These are phyloP conservation scores for Wickerhamomyces kurtzmanii DNA, from an alignment of 805 yeast species.

Conservation along the genomic window DNA sequence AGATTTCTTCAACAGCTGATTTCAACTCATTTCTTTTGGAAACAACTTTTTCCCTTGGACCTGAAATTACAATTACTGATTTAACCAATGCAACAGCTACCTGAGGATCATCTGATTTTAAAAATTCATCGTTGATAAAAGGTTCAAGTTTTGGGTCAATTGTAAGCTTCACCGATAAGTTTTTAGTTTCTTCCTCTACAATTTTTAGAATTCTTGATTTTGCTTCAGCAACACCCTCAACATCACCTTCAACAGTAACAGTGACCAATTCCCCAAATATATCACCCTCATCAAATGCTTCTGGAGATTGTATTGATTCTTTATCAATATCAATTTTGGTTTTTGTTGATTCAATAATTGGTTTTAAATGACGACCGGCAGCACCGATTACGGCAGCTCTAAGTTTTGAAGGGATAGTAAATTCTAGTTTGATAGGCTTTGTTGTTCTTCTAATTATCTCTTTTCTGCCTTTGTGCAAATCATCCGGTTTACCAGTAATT, in stretches of 20 bases:
- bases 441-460: slow-evolving; percentile 70
- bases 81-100: slow-evolving; percentile 22
- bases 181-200: slow-evolving; percentile 66
- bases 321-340: slow-evolving; percentile 64
- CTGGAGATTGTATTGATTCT: slow-evolving; percentile 20
- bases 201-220: slow-evolving; percentile 58
- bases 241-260: slow-evolving; percentile 72
- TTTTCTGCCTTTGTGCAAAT: slow-evolving; percentile 62
- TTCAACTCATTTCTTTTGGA: slow-evolving; percentile 43
- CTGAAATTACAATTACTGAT: slow-evolving; percentile 46
- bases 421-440: slow-evolving; percentile 52
- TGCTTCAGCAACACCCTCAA: slow-evolving; percentile 73
- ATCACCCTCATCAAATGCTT: slow-evolving; percentile 44
- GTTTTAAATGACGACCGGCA: slow-evolving; percentile 73
- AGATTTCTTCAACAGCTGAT: slow-evolving; percentile 32
- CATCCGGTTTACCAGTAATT: slow-evolving; percentile 62
- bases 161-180: slow-evolving; percentile 37
- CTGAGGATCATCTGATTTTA: slow-evolving; percentile 13
- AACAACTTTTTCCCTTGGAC: slow-evolving; percentile 60
- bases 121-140: slow-evolving; percentile 19
- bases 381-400: slow-evolving; percentile 80
- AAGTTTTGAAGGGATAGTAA: slow-evolving; percentile 67
- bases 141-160: slow-evolving; percentile 22
- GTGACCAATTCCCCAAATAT: slow-evolving; percentile 48
- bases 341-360: slow-evolving; percentile 60